These are phyloP conservation scores for Hypericum androsaemum DNA, from an alignment of 345 rosid species.

Conservation along the genomic window DNA sequence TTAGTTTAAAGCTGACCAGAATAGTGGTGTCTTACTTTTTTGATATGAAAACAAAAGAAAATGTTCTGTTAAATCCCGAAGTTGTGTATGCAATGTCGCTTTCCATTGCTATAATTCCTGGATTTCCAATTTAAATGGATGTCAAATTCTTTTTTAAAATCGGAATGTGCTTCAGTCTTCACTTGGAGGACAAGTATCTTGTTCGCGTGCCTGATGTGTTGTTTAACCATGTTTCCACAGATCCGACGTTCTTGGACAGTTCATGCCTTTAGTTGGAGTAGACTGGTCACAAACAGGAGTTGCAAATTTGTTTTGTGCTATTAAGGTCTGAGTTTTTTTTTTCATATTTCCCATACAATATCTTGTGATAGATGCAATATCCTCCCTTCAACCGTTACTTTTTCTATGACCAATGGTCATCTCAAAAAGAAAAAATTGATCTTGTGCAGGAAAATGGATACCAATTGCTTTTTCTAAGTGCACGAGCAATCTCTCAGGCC, in stretches of 20 bases:
- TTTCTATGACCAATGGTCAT: too few species aligned
- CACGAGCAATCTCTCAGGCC: constrained; percentile 95
- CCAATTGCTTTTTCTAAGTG: constrained; percentile 85
- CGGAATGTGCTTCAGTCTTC: not conserved
- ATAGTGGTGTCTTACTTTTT: too few species aligned
- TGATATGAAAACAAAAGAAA: too few species aligned
- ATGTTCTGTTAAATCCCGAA: too few species aligned
- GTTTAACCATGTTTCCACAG: constrained; percentile 29
- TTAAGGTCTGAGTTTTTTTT: constrained; percentile 51
- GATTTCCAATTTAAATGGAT: too few species aligned
- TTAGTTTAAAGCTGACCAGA: too few species aligned
- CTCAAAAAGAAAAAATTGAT: not conserved
- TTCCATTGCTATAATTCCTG: too few species aligned
- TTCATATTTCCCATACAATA: not conserved
- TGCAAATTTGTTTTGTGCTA: constrained; percentile 77
- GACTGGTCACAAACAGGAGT: constrained; percentile 99
- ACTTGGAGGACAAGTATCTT: not conserved
- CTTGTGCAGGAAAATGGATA: constrained; percentile 85
- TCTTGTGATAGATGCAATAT: not conserved
- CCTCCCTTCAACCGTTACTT: too few species aligned
- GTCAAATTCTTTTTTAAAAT: too few species aligned
- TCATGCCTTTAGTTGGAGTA: constrained; percentile 91
- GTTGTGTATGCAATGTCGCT: too few species aligned
- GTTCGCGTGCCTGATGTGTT: not conserved
- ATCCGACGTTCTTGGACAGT: constrained; percentile 98